Conservation (phyloP, 164 flowering plant species). For the Magnolia changhungtana region DNA sequence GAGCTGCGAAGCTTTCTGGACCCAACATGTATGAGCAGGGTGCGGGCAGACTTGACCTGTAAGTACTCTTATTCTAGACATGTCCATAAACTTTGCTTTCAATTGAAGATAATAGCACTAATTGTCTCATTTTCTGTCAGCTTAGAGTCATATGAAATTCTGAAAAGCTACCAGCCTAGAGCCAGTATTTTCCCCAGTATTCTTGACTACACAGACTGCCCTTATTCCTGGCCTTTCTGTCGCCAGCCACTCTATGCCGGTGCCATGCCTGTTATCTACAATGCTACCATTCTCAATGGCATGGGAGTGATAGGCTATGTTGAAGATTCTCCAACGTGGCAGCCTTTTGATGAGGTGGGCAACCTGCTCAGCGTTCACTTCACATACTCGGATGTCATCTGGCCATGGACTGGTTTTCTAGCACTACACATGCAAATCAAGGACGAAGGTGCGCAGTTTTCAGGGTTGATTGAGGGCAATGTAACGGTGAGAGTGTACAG, state of each 20-base stretch:
- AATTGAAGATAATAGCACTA: constrained; percentile 14
- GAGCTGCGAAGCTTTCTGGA: constrained; percentile 95
- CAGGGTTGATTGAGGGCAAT: constrained; percentile 90
- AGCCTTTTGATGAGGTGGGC: constrained; percentile 76
- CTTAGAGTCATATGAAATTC: constrained; percentile 85
- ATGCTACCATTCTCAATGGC: constrained; percentile 92
- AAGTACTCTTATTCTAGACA: constrained; percentile 30
- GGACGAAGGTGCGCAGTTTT: constrained; percentile 85
- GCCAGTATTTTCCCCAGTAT: constrained; percentile 91
- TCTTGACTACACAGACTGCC: constrained; percentile 87
- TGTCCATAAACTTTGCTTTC: not conserved
- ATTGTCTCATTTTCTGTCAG: constrained; percentile 43
- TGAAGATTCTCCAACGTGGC: constrained; percentile 77
- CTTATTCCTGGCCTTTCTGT: constrained; percentile 98
- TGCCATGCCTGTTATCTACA: constrained; percentile 98
- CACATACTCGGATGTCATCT: constrained; percentile 78
- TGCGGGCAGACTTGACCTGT: constrained; percentile 98
- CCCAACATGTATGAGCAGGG: constrained; percentile 99
- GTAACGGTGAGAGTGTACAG: constrained; percentile 73
- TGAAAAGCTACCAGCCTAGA: constrained; percentile 80
- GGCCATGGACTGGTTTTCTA: constrained; percentile 99
- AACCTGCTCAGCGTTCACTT: constrained; percentile 87
- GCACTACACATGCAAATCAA: constrained; percentile 96
- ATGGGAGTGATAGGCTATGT: constrained; percentile 95
- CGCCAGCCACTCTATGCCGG: constrained; percentile 98